phyloP scores from a whole-genome alignment of 108 stramenopile species.

The Schizochytrium sp. region DNA sequence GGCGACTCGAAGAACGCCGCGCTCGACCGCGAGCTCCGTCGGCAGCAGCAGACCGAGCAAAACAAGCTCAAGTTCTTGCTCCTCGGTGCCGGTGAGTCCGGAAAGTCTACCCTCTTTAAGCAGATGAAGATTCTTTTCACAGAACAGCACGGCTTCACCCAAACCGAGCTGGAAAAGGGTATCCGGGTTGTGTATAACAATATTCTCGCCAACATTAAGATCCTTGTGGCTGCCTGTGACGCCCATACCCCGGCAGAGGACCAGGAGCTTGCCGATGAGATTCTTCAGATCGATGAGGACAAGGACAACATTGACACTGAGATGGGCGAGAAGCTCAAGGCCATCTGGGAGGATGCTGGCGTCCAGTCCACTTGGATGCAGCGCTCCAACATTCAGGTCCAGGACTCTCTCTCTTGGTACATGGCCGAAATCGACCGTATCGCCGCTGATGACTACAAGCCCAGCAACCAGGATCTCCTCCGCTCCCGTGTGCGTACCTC shows the following conservation, averaged over 20 bases:
- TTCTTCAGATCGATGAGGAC: not conserved
- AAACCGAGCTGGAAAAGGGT: conserved; percentile 37
- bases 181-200: conserved; percentile 52
- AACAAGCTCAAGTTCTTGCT: conserved; percentile 69
- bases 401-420: not conserved
- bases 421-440: conserved; percentile 71
- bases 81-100: conserved; percentile 70
- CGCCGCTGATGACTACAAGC: conserved; percentile 82
- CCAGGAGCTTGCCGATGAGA: conserved; percentile 4
- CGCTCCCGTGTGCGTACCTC: conserved; percentile 95
- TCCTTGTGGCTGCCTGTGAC: conserved; percentile 12
- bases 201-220: conserved; percentile 59
- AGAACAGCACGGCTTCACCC: conserved; percentile 42
- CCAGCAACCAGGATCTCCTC: conserved; percentile 91
- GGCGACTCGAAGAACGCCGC: conserved; percentile 19
- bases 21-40: conserved; percentile 46
- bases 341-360: conserved; percentile 70
- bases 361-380: conserved; percentile 62
- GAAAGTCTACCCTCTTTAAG: conserved; percentile 74
- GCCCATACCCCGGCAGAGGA: conserved; percentile 12
- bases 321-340: conserved; percentile 68
- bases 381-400: conserved; percentile 60
- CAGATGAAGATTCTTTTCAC: conserved; percentile 70
- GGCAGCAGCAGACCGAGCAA: conserved; percentile 9
- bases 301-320: conserved; percentile 18